phyloP scores from a whole-genome alignment of 495 filamentous ascomycete species.

The Lasiosphaeriaceae sp. region DNA sequence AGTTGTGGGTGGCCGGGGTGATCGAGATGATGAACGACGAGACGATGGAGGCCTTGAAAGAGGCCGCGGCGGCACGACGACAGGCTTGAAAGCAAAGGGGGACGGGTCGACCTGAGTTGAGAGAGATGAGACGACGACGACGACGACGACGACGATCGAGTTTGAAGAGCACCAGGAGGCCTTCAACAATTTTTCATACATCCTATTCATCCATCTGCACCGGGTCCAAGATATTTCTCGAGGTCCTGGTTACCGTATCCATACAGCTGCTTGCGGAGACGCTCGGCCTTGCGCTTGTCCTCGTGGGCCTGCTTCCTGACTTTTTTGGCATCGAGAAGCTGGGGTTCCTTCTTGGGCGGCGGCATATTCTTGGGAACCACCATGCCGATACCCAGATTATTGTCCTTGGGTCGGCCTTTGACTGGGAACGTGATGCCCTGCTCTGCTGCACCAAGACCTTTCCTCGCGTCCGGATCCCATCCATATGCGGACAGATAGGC shows the following conservation, averaged over 20 bases:
- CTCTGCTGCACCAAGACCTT: constrained; percentile 65
- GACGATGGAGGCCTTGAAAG: too few species aligned
- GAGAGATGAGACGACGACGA: too few species aligned
- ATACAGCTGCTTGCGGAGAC: constrained; percentile 63
- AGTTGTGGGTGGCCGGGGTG: not conserved
- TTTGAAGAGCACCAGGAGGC: too few species aligned
- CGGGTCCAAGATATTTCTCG: constrained; percentile 63
- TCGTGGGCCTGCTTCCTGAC: constrained; percentile 55
- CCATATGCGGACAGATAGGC: constrained; percentile 71
- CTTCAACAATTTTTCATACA: not conserved
- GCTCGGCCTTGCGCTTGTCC: constrained; percentile 60
- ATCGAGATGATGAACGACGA: not conserved
- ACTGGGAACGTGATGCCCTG: constrained; percentile 75
- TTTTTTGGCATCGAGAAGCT: constrained; percentile 63
- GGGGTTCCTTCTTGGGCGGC: constrained; percentile 40
- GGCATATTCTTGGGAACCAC: constrained; percentile 37
- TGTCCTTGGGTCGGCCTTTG: constrained; percentile 66
- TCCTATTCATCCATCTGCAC: constrained; percentile 5
- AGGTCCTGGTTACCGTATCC: constrained; percentile 53
- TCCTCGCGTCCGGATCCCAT: constrained; percentile 79
- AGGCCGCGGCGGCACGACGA: not conserved
- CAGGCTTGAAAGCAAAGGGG: not conserved
- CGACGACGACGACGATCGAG: too few species aligned
- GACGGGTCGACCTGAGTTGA: too few species aligned
- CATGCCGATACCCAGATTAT: constrained; percentile 69